Evolutionary conservation across 495 filamentous ascomycete genomes (phyloP).

Genomic region (Sordaria brevicollis): DNA sequence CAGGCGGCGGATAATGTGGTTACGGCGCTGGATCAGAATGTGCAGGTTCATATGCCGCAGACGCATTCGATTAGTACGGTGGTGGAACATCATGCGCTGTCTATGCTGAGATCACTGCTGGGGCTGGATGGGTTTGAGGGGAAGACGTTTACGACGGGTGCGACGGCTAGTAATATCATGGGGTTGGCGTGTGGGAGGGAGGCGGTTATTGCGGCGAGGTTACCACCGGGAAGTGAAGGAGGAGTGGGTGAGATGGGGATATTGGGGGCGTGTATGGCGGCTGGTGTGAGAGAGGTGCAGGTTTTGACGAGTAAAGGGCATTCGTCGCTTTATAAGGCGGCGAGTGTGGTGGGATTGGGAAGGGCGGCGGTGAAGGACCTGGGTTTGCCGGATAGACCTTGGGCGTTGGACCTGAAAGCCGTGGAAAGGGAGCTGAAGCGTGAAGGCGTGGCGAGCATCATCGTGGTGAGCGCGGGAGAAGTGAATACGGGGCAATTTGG

Average conservation of each 20-base stretch:
- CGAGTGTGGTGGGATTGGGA: constrained; percentile 70
- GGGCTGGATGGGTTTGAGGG: constrained; percentile 48
- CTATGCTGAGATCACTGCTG: constrained; percentile 59
- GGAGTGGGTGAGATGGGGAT: constrained; percentile 61
- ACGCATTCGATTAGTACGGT: constrained; percentile 61
- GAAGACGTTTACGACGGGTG: constrained; percentile 79
- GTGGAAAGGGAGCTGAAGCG: constrained; percentile 39
- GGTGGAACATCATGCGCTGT: constrained; percentile 61
- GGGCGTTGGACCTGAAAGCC: constrained; percentile 55
- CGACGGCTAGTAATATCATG: constrained; percentile 75
- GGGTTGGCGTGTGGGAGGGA: constrained; percentile 73
- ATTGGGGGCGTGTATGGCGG: constrained; percentile 49
- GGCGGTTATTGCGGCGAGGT: constrained; percentile 40
- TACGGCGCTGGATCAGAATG: constrained; percentile 69
- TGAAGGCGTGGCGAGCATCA: constrained; percentile 52
- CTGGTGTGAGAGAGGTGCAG: constrained; percentile 56
- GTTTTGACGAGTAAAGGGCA: constrained; percentile 74
- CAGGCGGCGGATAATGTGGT: constrained; percentile 76
- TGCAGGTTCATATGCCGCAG: constrained; percentile 67
- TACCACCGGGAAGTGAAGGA: constrained; percentile 13
- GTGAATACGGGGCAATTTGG: constrained; percentile 87
- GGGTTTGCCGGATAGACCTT: constrained; percentile 39
- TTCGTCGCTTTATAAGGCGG: constrained; percentile 73
- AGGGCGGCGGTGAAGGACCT: constrained; percentile 55
- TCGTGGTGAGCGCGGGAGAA: constrained; percentile 74